Base-by-base conservation (phyloP, 116 monocot species). In the Zostera marina region DNA sequence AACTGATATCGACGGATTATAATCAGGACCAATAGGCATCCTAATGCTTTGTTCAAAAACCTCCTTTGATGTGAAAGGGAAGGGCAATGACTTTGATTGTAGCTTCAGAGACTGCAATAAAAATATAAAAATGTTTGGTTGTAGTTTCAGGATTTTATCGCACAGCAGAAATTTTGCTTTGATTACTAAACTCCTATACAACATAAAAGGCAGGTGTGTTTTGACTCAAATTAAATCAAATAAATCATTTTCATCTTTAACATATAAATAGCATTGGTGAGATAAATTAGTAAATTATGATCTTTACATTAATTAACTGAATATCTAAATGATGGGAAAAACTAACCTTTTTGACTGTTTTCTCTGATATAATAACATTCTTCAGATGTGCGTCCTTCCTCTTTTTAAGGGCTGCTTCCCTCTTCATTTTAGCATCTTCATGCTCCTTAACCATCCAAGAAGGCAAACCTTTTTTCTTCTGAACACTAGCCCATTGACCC, bases 11-110 rank as follows among this genome's bases (percentile, higher is more conserved):
- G 79, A 72, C 44, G 94, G 94, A 56, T 94, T 94, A 59, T 48
- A 94, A 9, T 94, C 94, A 2, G 94, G 94, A 46, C 88, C 94
- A 25, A 94, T 88, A 20, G 94, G 94, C 94, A 94, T 88, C 12
- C 89, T 69, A 19, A 94, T 81, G 56, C 79, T 88, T 71, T 71
- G 76, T 66, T 94, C 94, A 54, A 77, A 94, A 38, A 77, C 79
- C 51, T 94, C 94, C 47, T 85, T 88, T 1, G 81, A 85, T 45
- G 65, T 88, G 49, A 73, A 88, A 53, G 94, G 94, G 39, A 74
- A 85, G 8, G 94, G 94, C 53, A 94, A 69, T 32, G 10, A 41
- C 54, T 54, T 85, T 22, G 75, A 64, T 26, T 73, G 75, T 47
- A 88, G 80, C 61, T 88, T 94, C 51, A 82, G 85, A 59, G 76